Conservation (phyloP, 2,329 filamentous ascomycete species). For the Talaromyces sp. region DNA sequence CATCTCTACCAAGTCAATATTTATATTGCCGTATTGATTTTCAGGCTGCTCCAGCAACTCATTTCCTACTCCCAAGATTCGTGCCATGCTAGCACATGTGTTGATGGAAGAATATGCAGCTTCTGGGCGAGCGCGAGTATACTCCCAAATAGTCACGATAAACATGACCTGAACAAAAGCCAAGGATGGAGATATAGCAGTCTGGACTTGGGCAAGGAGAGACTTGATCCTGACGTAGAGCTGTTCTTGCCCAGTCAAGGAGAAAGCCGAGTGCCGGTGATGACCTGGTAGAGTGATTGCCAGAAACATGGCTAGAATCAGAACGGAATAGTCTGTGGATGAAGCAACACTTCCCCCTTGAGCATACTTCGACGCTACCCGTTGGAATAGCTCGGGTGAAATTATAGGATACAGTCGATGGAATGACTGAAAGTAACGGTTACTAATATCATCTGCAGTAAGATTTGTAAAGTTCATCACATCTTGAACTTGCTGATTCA, state of each 20-base stretch:
- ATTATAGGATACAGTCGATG: conserved; percentile 15
- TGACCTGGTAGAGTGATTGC: conserved; percentile 6
- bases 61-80: conserved; percentile 7
- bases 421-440: conserved; percentile 16
- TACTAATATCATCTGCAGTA: conserved; percentile 2
- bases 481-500: conserved; percentile 10
- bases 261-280: conserved; percentile 3
- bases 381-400: conserved; percentile 4
- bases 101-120: conserved; percentile 16
- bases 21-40: not conserved
- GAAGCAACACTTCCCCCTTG: not conserved
- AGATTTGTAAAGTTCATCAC: conserved; percentile 4
- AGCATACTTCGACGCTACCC: not conserved
- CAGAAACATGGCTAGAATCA: conserved; percentile 15
- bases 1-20: not conserved
- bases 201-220: conserved; percentile 16
- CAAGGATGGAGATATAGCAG: conserved; percentile 8
- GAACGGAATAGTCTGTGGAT: conserved; percentile 7
- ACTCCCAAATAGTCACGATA: conserved; percentile 15
- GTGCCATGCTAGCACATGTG: conserved; percentile 8
- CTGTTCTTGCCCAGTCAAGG: not conserved
- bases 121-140: conserved; percentile 14
- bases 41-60: not conserved
- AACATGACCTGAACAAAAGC: conserved; percentile 14
- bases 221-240: conserved; percentile 18